Evolutionary conservation across 192 early-diverging fungal species (phyloP), one percentile per base, ranked within the genome.

Genomic region (Phycomyces nitens): DNA sequence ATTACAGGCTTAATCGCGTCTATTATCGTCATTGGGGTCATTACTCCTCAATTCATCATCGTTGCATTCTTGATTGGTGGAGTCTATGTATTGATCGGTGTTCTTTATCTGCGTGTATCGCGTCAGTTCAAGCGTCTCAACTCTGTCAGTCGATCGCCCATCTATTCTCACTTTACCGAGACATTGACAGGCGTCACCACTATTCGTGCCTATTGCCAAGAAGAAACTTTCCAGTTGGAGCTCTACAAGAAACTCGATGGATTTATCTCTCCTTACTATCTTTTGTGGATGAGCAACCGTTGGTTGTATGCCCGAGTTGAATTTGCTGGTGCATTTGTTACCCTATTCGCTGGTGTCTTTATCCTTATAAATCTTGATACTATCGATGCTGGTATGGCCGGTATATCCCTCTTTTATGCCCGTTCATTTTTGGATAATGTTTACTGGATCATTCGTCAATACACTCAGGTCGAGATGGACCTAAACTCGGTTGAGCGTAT

Each of bases 111-210:
- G 51, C 80, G 77, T 5, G 80, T 88, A 8, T 90, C 92, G 5
- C 83, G 96, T 54, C 93, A 97, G 67, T 73, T 97, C 49, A 95
- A 98, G 83, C 86, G 96, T 24, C 71, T 95, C 10, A 91, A 95
- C 76, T 87, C 89, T 1, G 80, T 86, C 29, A 81, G 88, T 8
- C 81, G 85, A 64, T 81, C 81, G 24, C 91, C 94, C 5, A 84
- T 94, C 22, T 86, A 88, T 70, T 81, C 90, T 58, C 84, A 91
- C 62, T 94, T 95, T 67, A 86, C 82, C 64, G 92, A 98, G 75
- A 87, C 89, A 42, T 76, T 92, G 15, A 78, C 65, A 5, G 92
- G 92, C 43, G 82, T 88, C 21, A 69, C 89, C 23, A 90, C 90
- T 11, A 92, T 97, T 34, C 86, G 95, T 20, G 94, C 95, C 15